A percentile compares a stretch with the other conserved stretches of the same genome.
phyloP scores from a whole-genome alignment of 2,329 filamentous ascomycete species.

The Anthostomella pinea region DNA sequence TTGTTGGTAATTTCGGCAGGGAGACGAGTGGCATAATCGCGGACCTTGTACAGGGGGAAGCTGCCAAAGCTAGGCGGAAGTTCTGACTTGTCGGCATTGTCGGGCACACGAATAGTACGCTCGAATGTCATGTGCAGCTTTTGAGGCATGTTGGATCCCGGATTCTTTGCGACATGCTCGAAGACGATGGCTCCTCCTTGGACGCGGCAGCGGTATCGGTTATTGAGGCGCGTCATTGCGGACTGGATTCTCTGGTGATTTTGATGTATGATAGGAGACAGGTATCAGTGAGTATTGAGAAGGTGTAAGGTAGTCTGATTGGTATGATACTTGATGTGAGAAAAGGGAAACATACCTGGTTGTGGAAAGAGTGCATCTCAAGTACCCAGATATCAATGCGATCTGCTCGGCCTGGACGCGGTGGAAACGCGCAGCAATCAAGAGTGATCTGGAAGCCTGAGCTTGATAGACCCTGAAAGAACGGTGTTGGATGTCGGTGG shows the following conservation, averaged over 20 bases:
- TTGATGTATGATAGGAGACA: neutral
- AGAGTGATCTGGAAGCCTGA: too few species aligned
- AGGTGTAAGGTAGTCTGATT: too few species aligned
- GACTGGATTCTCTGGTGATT: neutral
- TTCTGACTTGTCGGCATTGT: constrained; percentile 29
- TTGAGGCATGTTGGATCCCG: neutral
- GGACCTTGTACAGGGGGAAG: constrained; percentile 39
- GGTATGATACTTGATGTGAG: too few species aligned
- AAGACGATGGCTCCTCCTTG: constrained; percentile 5
- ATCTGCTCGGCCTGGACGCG: too few species aligned
- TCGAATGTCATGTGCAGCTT: constrained; percentile 35
- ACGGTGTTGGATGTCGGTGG: too few species aligned
- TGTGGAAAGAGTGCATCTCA: too few species aligned
- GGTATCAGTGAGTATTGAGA: too few species aligned
- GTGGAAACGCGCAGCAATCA: too few species aligned
- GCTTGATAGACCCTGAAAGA: too few species aligned
- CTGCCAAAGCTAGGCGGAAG: constrained; percentile 36
- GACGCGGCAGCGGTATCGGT: constrained; percentile 5
- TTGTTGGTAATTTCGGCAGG: constrained; percentile 35
- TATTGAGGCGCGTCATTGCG: constrained; percentile 1
- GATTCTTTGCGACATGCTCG: neutral
- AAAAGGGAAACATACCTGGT: too few species aligned
- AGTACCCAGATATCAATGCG: too few species aligned
- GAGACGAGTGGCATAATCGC: constrained; percentile 31
- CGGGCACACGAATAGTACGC: constrained; percentile 42